A percentile compares a stretch with the other conserved stretches of the same genome.
Evolutionary conservation across 805 yeast species (phyloP).

Genomic region (Cyberlindnera nakhonratchasimensis): DNA sequence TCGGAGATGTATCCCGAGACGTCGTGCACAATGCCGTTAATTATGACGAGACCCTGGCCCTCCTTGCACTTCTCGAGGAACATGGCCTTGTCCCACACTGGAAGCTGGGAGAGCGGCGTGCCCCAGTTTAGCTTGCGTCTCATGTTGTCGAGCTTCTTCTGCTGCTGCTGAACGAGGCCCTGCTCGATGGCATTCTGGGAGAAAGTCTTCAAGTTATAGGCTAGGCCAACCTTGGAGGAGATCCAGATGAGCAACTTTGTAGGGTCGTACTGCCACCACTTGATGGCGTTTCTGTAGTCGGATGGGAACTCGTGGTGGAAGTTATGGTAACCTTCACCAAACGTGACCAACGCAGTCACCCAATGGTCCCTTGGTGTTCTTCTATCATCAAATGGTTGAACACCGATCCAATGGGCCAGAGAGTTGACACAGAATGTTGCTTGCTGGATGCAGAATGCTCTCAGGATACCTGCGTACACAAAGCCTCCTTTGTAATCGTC

Average conservation of each 20-base stretch:
- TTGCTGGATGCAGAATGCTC: slow-evolving; percentile 71
- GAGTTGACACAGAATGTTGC: slow-evolving; percentile 87
- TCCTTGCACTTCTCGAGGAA: slow-evolving; percentile 42
- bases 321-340: slow-evolving; percentile 88
- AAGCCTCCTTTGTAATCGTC: slow-evolving; percentile 70
- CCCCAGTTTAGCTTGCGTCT: slow-evolving; percentile 73
- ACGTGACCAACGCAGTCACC: slow-evolving; percentile 75
- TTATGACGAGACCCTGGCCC: slow-evolving; percentile 59
- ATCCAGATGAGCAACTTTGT: slow-evolving; percentile 62
- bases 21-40: slow-evolving; percentile 78
- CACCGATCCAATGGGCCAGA: slow-evolving; percentile 83
- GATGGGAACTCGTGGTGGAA: slow-evolving; percentile 90
- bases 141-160: slow-evolving; percentile 68
- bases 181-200: slow-evolving; percentile 80
- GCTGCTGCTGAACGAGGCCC: slow-evolving; percentile 78
- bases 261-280: slow-evolving; percentile 88
- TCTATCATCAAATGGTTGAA: slow-evolving; percentile 82
- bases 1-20: slow-evolving; percentile 64
- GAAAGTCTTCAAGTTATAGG: slow-evolving; percentile 67
- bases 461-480: slow-evolving; percentile 69
- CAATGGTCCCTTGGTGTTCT: slow-evolving; percentile 85
- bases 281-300: slow-evolving; percentile 82
- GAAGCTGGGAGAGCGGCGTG: slow-evolving; percentile 57
- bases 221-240: slow-evolving; percentile 62
- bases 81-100: slow-evolving; percentile 69